A percentile compares a stretch with the other conserved stretches of the same genome.
These are phyloP conservation scores for Westerdykella aurantiaca DNA, from an alignment of 2,329 filamentous ascomycete species.

Conservation along the genomic window DNA sequence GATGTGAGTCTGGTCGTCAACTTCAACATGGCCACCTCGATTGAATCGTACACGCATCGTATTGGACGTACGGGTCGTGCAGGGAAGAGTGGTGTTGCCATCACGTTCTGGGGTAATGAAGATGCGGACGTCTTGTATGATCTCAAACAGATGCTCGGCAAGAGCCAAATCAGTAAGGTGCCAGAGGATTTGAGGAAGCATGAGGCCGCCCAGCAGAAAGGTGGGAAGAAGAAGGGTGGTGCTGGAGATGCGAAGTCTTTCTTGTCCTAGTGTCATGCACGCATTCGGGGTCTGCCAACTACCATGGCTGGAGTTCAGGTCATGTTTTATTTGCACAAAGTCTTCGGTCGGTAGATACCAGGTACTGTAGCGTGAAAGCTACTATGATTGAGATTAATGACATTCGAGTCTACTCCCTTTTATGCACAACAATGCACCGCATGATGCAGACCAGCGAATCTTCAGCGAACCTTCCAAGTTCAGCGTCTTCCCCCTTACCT, in stretches of 20 bases:
- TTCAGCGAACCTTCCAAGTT: no score
- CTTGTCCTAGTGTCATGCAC: neutral
- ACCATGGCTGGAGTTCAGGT: neutral
- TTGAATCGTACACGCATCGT: constrained; percentile 94
- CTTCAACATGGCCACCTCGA: constrained; percentile 95
- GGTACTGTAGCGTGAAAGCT: no score
- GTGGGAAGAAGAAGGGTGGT: constrained; percentile 33
- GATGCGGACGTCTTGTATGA: constrained; percentile 86
- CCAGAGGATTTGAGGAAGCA: constrained; percentile 88
- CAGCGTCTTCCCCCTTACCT: neutral
- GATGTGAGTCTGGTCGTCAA: constrained; percentile 94
- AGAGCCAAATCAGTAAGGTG: constrained; percentile 80
- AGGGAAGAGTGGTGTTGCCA: constrained; percentile 90
- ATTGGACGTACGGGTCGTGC: constrained; percentile 96
- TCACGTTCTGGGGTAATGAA: constrained; percentile 90
- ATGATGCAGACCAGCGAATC: no score
- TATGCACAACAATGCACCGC: no score
- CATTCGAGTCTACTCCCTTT: no score
- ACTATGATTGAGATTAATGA: no score
- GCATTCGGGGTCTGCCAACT: neutral
- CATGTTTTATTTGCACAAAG: no score
- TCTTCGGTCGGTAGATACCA: no score
- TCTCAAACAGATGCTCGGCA: constrained; percentile 88
- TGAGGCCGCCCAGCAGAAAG: constrained; percentile 84
- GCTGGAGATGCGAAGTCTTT: constrained; percentile 18